Base-by-base conservation (phyloP, 139 green algal species). In the Deuterostichococcus epilithicus region DNA sequence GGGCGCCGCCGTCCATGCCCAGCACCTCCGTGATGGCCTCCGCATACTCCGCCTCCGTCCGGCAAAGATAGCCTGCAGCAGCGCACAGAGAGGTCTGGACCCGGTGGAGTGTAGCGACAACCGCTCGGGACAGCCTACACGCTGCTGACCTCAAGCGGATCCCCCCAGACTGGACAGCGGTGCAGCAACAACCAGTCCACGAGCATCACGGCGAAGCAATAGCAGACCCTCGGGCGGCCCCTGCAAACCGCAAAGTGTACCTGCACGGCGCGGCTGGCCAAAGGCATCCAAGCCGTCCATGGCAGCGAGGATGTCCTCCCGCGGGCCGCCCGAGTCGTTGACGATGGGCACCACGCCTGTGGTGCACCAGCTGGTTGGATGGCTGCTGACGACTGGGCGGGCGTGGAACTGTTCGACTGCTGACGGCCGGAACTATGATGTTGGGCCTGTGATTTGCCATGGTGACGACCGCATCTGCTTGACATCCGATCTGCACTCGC, bases 341-440 rank as follows among this genome's bases (percentile, higher is more conserved):
- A 90, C 94, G 37, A 98, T 94, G 33, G 94, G 91, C 25, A 97
- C 87, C 13, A 90, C 87, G 0, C 94, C 94, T 83, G 83, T 59
- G n/a, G n/a, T n/a, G n/a, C n/a, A n/a, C n/a, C n/a, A n/a, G n/a
- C n/a, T n/a, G n/a, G n/a, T n/a, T n/a, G n/a, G n/a, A n/a, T n/a
- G n/a, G n/a, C n/a, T n/a, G n/a, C n/a, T n/a, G n/a, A n/a, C n/a
- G n/a, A n/a, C n/a, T n/a, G n/a, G n/a, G n/a, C n/a, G n/a, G n/a
- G n/a, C n/a, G n/a, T n/a, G n/a, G n/a, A n/a, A n/a, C n/a, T n/a
- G n/a, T n/a, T n/a, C n/a, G n/a, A n/a, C n/a, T n/a, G n/a, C n/a
- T n/a, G n/a, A n/a, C 72, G 18, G 28, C 33, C 70, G 33, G 4
- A 75, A 22, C 37, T 65, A 22, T 33, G 26, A 42, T 42, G 26